Base-by-base conservation (phyloP, 225 moss, liverwort and hornwort species). In the Straminergon stramineum region DNA sequence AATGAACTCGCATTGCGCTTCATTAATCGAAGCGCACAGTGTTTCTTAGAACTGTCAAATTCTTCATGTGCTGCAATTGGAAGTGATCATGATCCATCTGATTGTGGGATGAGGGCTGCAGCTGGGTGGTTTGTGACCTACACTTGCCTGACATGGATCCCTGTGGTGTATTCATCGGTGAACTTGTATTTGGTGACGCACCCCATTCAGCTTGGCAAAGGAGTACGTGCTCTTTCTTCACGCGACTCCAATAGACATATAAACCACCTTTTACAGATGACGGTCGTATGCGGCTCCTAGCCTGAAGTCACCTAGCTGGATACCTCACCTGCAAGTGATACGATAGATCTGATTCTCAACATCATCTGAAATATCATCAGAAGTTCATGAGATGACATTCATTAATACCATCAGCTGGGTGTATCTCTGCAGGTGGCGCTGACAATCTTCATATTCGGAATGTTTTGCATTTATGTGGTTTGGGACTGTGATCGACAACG, bases 171-270 rank as follows among this genome's bases (percentile, higher is more conserved):
- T 89, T 93, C 95, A 74, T 91, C 95, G 64, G 93, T 94, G 84
- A 94, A 94, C 85, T 92, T 96, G 89, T 96, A 95, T 79, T 90
- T 96, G 91, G 96, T 95, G 86, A 58, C 93, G 45, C 96, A 96
- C 90, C 96, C 96, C 60, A 95, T 93, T 85, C 90, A 96, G 67
- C 91, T 96, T 82, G 96, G 95, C 83, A 93, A 80, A 89, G 93
- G 94, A 92, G 96, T 96, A 94, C 55, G 88, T 84, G 51, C 63
- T 73, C 70, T 74, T 83, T 84, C 84, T 86, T 84, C 63, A 88
- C 68, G 75, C 56, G n/a, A 83, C 74, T 84, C 27, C 43, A 79
- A 39, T 34, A 62, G 73, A 75, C 65, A 61, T 41, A 7, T 7
- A 79, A 58, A 60, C 52, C 56, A 27, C 9, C 35, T 64, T 26